These are phyloP conservation scores for Trichoderma simmonsii DNA, from an alignment of 2,329 filamentous ascomycete species.

Conservation along the genomic window DNA sequence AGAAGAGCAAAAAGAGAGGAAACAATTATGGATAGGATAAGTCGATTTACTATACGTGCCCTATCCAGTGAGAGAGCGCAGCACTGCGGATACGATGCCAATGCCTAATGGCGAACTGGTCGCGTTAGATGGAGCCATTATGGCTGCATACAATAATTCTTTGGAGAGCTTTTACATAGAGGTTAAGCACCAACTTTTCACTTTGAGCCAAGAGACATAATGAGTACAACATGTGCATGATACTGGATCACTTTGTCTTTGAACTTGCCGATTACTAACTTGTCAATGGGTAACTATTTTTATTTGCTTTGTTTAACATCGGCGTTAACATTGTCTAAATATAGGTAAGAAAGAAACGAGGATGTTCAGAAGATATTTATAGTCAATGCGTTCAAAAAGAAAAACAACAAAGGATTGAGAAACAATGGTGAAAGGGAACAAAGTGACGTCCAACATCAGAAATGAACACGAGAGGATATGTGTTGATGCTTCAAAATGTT, in stretches of 20 bases:
- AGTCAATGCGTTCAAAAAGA: neutral
- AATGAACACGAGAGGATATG: neutral
- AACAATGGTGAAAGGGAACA: neutral
- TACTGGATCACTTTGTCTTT: neutral
- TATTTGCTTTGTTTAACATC: neutral
- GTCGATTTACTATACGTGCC: neutral
- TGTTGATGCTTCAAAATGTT: neutral
- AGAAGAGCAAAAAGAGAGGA: constrained; percentile 5
- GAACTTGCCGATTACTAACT: neutral
- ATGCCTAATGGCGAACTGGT: neutral
- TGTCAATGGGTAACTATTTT: neutral
- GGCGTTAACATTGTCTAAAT: neutral
- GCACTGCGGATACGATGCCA: neutral
- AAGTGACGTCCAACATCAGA: neutral
- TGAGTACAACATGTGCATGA: neutral
- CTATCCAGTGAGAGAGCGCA: neutral
- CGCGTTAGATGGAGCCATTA: neutral
- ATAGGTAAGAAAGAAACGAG: neutral
- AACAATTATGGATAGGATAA: neutral
- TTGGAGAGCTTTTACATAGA: constrained; percentile 1
- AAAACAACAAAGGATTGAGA: too few relatives aligned
- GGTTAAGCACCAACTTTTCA: neutral
- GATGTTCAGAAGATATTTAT: neutral
- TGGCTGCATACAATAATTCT: neutral
- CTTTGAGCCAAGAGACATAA: neutral